Conservation (phyloP, 257 asterid species). For the Solanum rostratum region DNA sequence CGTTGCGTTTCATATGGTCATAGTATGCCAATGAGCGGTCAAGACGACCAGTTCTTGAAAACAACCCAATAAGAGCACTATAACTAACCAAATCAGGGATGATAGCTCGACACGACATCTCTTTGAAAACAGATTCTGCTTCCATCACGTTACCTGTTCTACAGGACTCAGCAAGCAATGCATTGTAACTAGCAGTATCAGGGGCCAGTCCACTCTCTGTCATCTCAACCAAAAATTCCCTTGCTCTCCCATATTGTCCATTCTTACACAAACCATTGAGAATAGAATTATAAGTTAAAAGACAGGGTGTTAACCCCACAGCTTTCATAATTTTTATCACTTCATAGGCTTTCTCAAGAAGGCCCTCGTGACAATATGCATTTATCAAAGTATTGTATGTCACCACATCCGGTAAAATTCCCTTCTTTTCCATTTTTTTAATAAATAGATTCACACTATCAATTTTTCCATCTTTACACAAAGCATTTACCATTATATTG, state of each 20-base stretch:
- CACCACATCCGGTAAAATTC: conserved; percentile 52
- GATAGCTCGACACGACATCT: conserved; percentile 30
- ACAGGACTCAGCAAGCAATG: conserved; percentile 50
- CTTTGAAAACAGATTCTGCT: conserved; percentile 33
- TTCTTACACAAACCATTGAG: conserved; percentile 52
- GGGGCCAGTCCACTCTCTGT: conserved; percentile 34
- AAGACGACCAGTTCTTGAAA: conserved; percentile 46
- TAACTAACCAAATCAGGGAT: conserved; percentile 54
- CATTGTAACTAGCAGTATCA: conserved; percentile 47
- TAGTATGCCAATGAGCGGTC: conserved; percentile 32
- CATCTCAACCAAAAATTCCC: conserved; percentile 39
- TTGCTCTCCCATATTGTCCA: conserved; percentile 41
- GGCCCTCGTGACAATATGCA: conserved; percentile 43
- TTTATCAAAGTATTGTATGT: conserved; percentile 59
- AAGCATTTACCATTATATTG: conserved; percentile 67
- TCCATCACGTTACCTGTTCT: conserved; percentile 31
- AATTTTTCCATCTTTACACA: conserved; percentile 50
- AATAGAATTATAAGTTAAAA: conserved; percentile 51
- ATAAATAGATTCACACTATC: conserved; percentile 25
- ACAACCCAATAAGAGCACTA: conserved; percentile 48
- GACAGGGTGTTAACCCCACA: conserved; percentile 46
- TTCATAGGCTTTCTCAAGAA: conserved; percentile 30
- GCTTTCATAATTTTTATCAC: conserved; percentile 34
- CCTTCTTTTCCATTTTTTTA: conserved; percentile 45
- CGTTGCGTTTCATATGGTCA: conserved; percentile 33